Percentiles rank a stretch among this genome's conserved stretches.
phyloP scores from a whole-genome alignment of 2,329 filamentous ascomycete genomes.

The Beauveria asiatica region DNA sequence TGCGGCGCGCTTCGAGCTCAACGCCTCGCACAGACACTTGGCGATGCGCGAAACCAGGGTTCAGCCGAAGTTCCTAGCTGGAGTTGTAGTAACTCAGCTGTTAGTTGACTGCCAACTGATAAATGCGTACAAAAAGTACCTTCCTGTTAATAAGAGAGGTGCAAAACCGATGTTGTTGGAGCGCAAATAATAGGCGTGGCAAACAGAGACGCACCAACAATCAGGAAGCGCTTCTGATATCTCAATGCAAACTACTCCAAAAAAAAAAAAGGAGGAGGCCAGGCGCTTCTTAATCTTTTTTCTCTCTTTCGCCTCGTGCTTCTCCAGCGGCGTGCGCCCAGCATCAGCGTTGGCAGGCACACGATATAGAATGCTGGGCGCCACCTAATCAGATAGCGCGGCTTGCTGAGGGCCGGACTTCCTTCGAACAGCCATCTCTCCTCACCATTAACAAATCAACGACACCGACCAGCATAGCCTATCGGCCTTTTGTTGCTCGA shows the following conservation, averaged over 20 bases:
- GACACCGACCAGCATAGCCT: neutral
- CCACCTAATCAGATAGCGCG: neutral
- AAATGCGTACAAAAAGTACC: too few species aligned
- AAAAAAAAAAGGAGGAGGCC: neutral
- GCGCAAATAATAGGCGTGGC: too few species aligned
- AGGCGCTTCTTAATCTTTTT: neutral
- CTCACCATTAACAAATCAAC: neutral
- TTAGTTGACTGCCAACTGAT: too few species aligned
- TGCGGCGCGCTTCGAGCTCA: neutral
- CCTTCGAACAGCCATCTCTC: neutral
- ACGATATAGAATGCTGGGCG: neutral
- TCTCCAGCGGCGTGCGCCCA: neutral
- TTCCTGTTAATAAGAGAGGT: too few species aligned
- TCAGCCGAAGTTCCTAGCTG: neutral
- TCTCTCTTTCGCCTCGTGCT: neutral
- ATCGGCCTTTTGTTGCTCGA: too few species aligned
- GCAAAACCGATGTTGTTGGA: too few species aligned
- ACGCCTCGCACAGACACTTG: slow-evolving; percentile 1
- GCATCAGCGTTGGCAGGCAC: slow-evolving; percentile 1
- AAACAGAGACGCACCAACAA: neutral
- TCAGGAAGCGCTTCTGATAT: too few species aligned
- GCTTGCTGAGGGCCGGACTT: neutral
- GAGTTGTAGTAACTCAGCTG: neutral
- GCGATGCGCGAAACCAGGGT: neutral
- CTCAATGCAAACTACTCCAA: too few species aligned